phyloP scores from a whole-genome alignment of 2,329 filamentous ascomycete genomes.

The Alternaria novae-zelandiae region DNA sequence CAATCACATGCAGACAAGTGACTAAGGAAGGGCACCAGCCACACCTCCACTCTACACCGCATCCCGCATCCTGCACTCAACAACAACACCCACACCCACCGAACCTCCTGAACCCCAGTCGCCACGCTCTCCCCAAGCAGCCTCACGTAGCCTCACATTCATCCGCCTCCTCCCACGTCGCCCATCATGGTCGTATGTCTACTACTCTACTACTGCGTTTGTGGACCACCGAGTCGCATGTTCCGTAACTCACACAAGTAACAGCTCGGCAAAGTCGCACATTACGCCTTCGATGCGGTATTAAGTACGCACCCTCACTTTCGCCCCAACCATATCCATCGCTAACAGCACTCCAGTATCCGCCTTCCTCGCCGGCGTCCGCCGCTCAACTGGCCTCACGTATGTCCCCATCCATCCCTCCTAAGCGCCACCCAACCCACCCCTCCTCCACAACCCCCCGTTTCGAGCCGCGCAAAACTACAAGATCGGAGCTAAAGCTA shows the following conservation, averaged over 20 bases:
- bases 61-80: slow-evolving; percentile 21
- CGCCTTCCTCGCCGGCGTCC: slow-evolving; percentile 94
- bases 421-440: background rate
- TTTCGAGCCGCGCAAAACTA: slow-evolving; percentile 1
- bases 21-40: slow-evolving; percentile 32
- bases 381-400: slow-evolving; percentile 96
- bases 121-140: slow-evolving; percentile 7
- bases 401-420: slow-evolving; percentile 60
- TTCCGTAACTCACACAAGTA: slow-evolving; percentile 63
- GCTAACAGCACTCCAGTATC: slow-evolving; percentile 68
- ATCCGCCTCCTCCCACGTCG: slow-evolving; percentile 8
- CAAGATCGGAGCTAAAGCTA: slow-evolving; percentile 28
- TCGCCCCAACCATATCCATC: background rate
- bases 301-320: slow-evolving; percentile 66
- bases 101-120: background rate
- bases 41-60: slow-evolving; percentile 29
- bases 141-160: slow-evolving; percentile 3
- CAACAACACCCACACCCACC: slow-evolving; percentile 12
- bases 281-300: slow-evolving; percentile 96
- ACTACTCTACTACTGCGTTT: slow-evolving; percentile 10
- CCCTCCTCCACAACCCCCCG: slow-evolving; percentile 5
- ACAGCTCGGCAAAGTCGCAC: slow-evolving; percentile 90
- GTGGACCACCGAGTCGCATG: slow-evolving; percentile 25
- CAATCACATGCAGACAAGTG: slow-evolving; percentile 29
- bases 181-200: slow-evolving; percentile 49